A percentile compares a stretch with the other conserved stretches of the same genome.
These are phyloP conservation scores for Ustilago sp. DNA, from an alignment of 1,284 basidiomycete genomes.

Conservation along the genomic window DNA sequence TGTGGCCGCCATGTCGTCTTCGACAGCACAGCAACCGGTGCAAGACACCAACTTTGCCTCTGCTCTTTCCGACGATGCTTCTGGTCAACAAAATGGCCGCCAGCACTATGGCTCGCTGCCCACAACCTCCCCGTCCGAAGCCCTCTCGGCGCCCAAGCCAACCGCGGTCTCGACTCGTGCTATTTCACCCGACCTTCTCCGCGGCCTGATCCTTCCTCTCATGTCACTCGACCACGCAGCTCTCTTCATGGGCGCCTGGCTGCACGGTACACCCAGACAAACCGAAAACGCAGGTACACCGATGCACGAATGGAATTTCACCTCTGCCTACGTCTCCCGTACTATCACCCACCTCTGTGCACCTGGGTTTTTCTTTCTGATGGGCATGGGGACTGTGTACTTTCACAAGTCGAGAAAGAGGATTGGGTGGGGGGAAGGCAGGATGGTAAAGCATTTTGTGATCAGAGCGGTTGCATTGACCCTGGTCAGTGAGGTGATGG, in stretches of 20 bases:
- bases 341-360: slow-evolving; percentile 56
- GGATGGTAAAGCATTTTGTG: slow-evolving; percentile 35
- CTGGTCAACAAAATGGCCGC: background rate
- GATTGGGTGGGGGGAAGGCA: slow-evolving; percentile 27
- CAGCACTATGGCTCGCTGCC: slow-evolving; percentile 13
- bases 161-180: slow-evolving; percentile 29
- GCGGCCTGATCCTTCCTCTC: slow-evolving; percentile 54
- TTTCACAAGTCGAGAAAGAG: slow-evolving; percentile 35
- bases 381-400: slow-evolving; percentile 59
- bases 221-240: slow-evolving; percentile 58
- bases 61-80: slow-evolving; percentile 2
- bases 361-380: slow-evolving; percentile 54
- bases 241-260: slow-evolving; percentile 47
- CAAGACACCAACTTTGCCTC: slow-evolving; percentile 35
- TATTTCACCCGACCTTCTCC: slow-evolving; percentile 56
- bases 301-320: slow-evolving; percentile 38
- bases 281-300: slow-evolving; percentile 36
- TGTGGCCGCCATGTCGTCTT: background rate
- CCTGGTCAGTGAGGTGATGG: slow-evolving; percentile 44
- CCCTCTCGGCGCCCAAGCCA: slow-evolving; percentile 11
- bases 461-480: slow-evolving; percentile 38
- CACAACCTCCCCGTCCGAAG: too few relatives aligned
- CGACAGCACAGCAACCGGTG: slow-evolving; percentile 16
- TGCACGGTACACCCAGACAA: slow-evolving; percentile 48
- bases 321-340: slow-evolving; percentile 30